These are phyloP conservation scores for Herpotrichia juniperi DNA, from an alignment of 2,329 filamentous ascomycete species.

Conservation along the genomic window DNA sequence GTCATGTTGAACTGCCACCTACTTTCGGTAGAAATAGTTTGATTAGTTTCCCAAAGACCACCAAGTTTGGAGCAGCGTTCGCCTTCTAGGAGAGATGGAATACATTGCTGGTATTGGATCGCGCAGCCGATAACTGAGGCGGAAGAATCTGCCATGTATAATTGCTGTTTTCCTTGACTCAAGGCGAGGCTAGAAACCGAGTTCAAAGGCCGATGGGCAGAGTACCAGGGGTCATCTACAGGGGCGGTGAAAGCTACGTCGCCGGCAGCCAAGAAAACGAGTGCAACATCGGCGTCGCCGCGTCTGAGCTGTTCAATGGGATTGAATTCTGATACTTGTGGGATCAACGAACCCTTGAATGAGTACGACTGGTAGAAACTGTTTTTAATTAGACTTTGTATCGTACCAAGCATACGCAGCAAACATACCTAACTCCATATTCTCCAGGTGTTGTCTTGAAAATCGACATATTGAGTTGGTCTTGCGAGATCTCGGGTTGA, in stretches of 20 bases:
- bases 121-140: constrained; percentile 33
- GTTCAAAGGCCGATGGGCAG: constrained; percentile 17
- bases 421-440: no score
- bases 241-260: constrained; percentile 24
- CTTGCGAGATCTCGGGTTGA: no score
- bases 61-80: constrained; percentile 14
- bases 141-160: constrained; percentile 23
- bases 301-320: neutral
- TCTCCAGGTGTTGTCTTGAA: no score
- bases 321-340: no score
- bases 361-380: no score
- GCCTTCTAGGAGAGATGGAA: constrained; percentile 16
- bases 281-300: constrained; percentile 32
- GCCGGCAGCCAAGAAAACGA: constrained; percentile 38
- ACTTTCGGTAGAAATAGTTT: neutral
- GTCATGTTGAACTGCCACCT: neutral
- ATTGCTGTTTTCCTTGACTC: constrained; percentile 3
- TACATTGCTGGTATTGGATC: constrained; percentile 42
- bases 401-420: no score
- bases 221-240: constrained; percentile 33
- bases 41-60: constrained; percentile 6
- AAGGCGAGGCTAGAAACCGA: neutral
- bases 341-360: no score
- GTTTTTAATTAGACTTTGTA: no score
- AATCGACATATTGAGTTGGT: no score